Evolutionary conservation across 257 asterid species (phyloP), one percentile per base, ranked within the genome.

Genomic region (Primulina huaijiensis): DNA sequence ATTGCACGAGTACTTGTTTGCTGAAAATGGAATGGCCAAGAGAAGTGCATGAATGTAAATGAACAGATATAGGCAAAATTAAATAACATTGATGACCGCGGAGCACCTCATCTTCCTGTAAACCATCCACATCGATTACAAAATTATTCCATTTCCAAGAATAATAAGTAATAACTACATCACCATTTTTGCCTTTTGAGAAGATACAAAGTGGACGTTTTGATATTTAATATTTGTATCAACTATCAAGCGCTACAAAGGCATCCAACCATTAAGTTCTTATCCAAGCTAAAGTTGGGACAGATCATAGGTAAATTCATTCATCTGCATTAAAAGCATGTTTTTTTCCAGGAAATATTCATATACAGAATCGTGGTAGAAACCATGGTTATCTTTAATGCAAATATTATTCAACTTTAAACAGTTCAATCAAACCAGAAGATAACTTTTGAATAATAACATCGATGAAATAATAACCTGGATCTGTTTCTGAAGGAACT

Each of bases 401-500:
- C 59, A 59, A n/a, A 21, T 20, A 60, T 40, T 34, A 34, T 33
- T 50, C 61, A 12, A 38, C 63, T 31, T 73, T 37, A 58, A 5
- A 40, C 31, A 7, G 67, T 60, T 60, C 53, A 16, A 38, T n/a
- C 35, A 60, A 34, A 60, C 8, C 20, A 33, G 12, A 52, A n/a
- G 68, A 7, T 55, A 27, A 59, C 21, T 11, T 8, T 9, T 14
- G 50, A 20, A 43, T 65, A 29, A 8, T 25, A 62, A 33, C 11
- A 43, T 67, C 63, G 56, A 50, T 64, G 56, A 69, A 60, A 25
- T 55, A 64, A 76, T 68, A 79, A 88, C 98, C 96, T 92, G 92
- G 80, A 90, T 92, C 83, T 90, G 92, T 60, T 70, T 85, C 83
- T 92, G 97, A 31, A 90, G 89, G 79, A 80, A 78, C 77, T 88